Evolutionary conservation across 495 filamentous ascomycete species (phyloP).

Genomic region (Penicillium silybi): DNA sequence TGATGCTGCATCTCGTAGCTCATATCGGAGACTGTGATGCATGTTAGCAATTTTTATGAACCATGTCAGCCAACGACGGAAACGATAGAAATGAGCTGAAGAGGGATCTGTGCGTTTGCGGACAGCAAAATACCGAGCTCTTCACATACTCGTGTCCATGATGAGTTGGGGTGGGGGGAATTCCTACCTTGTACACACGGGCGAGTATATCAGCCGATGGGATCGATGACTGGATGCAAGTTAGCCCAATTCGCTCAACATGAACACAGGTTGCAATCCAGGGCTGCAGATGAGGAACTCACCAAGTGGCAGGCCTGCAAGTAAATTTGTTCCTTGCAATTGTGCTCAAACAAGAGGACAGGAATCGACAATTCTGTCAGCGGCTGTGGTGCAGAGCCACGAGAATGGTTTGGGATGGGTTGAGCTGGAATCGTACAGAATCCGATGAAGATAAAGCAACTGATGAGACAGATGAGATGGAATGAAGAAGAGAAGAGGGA

Average conservation of each 20-base stretch:
- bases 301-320: background rate
- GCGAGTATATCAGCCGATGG: background rate
- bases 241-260: background rate
- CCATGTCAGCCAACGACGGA: background rate
- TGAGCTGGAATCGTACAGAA: background rate
- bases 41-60: background rate
- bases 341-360: background rate
- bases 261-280: background rate
- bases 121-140: background rate
- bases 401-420: background rate
- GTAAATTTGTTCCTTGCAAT: background rate
- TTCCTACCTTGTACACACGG: background rate
- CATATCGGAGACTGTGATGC: background rate
- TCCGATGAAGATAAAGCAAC: background rate
- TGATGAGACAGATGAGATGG: conserved; percentile 21
- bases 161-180: background rate
- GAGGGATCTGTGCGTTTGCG: background rate
- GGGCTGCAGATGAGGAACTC: background rate
- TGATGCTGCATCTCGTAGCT: conserved; percentile 37
- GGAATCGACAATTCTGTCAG: background rate
- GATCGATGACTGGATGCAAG: background rate
- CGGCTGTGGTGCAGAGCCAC: background rate
- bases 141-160: background rate
- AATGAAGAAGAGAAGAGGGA: conserved; percentile 16
- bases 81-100: background rate